Evolutionary conservation across 2,329 filamentous ascomycete genomes (phyloP), one percentile per base, ranked within the genome.

Genomic region (Stylonectria norvegica): DNA sequence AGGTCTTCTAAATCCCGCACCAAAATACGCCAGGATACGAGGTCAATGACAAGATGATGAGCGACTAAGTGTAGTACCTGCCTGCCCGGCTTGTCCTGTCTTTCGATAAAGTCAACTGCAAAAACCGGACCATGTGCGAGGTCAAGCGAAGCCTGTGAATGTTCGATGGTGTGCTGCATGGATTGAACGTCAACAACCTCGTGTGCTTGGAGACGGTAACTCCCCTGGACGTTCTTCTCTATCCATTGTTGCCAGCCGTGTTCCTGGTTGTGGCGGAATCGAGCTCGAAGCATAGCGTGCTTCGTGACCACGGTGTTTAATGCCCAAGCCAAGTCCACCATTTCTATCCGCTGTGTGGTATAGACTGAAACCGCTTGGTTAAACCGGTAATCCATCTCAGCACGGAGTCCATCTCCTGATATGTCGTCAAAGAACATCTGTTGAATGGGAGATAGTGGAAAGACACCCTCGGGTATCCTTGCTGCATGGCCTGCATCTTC

Each of bases 11-110:
- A 22, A 20, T 47, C 35, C n/a, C 29, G 12, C 4, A 35, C 9
- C 22, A 47, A 8, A 7, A 44, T 73, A 14, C 71, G 70, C 22
- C 70, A 73, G 25, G 72, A 75, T 45, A 73, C 73, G 53, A 72
- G 70, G 50, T 73, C 70, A 20, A 57, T 53, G 15, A 47, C 32
- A 1, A 43, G n/a, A 31, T 50, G 44, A 22, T 50, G 47, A 11
- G 45, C 44, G 25, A 17, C 18, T 11, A 47, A 18, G 17, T 25
- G 16, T 20, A 44, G 31, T 14, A 29, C 12, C 18, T 34, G 38
- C 11, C 14, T 14, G 5, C 15, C 19, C 32, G 25, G 20, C 9
- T 40, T 38, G 14, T 47, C 36, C 32, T 25, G 20, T 9, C 40
- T 40, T 14, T 47, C 35, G 25, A 49, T 44, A 20, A 48, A 27